Conservation (phyloP, 2,329 filamentous ascomycete genomes). For the Colletotrichum orbiculare region DNA sequence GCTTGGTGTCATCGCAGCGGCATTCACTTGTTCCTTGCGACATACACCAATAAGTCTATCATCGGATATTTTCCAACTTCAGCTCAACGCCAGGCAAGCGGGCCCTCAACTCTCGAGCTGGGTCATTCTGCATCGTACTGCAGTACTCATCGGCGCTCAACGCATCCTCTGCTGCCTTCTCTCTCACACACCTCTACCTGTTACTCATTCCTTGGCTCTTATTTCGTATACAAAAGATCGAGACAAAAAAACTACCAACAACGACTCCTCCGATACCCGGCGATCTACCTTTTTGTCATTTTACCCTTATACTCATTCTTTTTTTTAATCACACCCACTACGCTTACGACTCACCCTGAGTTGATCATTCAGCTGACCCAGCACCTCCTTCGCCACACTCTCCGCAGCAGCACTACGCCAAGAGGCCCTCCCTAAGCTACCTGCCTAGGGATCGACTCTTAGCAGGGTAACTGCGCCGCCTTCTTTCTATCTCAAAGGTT, state of each 20-base stretch:
- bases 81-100: constrained; percentile 30
- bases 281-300: constrained; percentile 16
- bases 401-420: constrained; percentile 13
- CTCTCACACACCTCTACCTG: constrained; percentile 11
- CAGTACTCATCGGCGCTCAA: constrained; percentile 6
- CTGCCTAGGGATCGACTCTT: constrained; percentile 16
- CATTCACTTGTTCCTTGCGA: constrained; percentile 65
- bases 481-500: constrained; percentile 18
- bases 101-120: constrained; percentile 25
- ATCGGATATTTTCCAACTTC: constrained; percentile 25
- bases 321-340: constrained; percentile 28
- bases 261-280: constrained; percentile 24
- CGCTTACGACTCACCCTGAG: constrained; percentile 31
- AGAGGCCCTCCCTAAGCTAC: neutral
- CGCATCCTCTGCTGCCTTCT: neutral
- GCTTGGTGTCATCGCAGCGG: constrained; percentile 50
- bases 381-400: constrained; percentile 31
- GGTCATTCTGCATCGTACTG: constrained; percentile 19
- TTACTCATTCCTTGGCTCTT: constrained; percentile 20
- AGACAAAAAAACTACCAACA: neutral
- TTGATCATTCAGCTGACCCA: constrained; percentile 24
- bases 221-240: neutral
- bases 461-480: constrained; percentile 29
- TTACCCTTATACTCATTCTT: constrained; percentile 32
- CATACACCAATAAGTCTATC: constrained; percentile 35